phyloP scores from a whole-genome alignment of 31 red algal genomes.

The Endocladia muricata region DNA sequence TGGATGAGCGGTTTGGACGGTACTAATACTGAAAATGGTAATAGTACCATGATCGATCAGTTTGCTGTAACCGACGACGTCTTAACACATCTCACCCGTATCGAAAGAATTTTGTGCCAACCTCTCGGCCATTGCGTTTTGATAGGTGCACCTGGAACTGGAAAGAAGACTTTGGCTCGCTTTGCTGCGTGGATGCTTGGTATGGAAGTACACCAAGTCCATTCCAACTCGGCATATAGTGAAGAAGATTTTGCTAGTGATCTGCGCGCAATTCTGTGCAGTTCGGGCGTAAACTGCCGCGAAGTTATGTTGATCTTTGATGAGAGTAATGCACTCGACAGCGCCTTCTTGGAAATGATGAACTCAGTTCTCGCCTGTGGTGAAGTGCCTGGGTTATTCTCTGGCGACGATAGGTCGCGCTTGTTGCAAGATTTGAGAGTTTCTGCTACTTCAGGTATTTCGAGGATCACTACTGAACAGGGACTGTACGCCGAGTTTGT shows the following conservation, averaged over 20 bases:
- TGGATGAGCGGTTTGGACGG: constrained; percentile 57
- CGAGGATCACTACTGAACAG: constrained; percentile 53
- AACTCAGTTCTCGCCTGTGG: constrained; percentile 86
- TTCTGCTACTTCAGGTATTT: constrained; percentile 2
- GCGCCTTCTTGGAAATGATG: constrained; percentile 82
- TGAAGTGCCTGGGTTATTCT: constrained; percentile 78
- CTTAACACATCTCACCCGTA: constrained; percentile 65
- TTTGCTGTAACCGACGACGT: constrained; percentile 86
- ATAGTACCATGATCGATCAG: constrained; percentile 67
- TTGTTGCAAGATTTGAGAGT: constrained; percentile 48
- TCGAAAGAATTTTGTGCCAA: constrained; percentile 71
- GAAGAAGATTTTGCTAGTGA: constrained; percentile 71
- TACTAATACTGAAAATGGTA: constrained; percentile 16
- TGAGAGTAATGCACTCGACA: constrained; percentile 83
- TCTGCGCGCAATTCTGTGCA: constrained; percentile 56
- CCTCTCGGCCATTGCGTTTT: constrained; percentile 77
- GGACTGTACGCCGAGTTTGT: constrained; percentile 72
- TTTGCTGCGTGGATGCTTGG: constrained; percentile 82
- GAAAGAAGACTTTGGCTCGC: constrained; percentile 81
- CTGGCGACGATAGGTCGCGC: constrained; percentile 49
- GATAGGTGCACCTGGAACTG: constrained; percentile 79
- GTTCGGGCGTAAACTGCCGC: constrained; percentile 33
- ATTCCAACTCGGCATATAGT: constrained; percentile 67
- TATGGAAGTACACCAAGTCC: constrained; percentile 76
- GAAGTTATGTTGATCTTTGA: constrained; percentile 81